These are phyloP conservation scores for Malus hybrid DNA, from an alignment of 331 rosid species.

Conservation along the genomic window DNA sequence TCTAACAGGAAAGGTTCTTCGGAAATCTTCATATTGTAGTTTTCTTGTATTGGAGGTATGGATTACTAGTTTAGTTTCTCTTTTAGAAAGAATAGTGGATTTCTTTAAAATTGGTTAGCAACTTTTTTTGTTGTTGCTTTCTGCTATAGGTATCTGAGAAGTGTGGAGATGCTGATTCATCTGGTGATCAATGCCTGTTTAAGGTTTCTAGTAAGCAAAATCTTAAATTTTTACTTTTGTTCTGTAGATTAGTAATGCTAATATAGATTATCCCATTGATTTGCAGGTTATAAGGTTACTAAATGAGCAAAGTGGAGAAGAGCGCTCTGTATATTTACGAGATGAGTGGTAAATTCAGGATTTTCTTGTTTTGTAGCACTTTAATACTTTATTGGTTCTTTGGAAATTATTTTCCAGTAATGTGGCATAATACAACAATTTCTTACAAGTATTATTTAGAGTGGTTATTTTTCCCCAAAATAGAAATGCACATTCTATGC, in stretches of 20 bases:
- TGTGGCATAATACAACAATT: neutral
- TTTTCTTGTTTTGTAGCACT: neutral
- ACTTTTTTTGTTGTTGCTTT: conserved; percentile 15
- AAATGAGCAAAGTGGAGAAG: conserved; percentile 74
- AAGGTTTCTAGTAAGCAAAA: conserved; percentile 53
- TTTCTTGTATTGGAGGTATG: conserved; percentile 92
- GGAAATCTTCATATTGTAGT: conserved; percentile 24
- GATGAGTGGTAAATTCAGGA: conserved; percentile 64
- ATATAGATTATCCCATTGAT: conserved; percentile 20
- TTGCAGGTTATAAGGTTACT: conserved; percentile 83
- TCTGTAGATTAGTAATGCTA: conserved; percentile 7
- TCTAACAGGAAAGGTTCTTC: conserved; percentile 8
- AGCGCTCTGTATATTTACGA: conserved; percentile 48
- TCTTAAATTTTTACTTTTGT: conserved; percentile 1
- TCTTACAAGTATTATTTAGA: neutral
- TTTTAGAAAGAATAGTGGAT: neutral
- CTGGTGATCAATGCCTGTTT: conserved; percentile 36
- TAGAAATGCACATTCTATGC: neutral
- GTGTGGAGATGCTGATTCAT: conserved; percentile 34
- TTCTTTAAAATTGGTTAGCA: conserved; percentile 13
- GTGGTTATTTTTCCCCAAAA: neutral
- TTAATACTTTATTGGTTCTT: neutral
- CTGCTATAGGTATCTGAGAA: conserved; percentile 61
- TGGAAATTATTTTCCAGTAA: neutral
- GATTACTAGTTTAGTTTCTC: conserved; percentile 12